Evolutionary conservation across 2,329 filamentous ascomycete genomes (phyloP), one percentile per base, ranked within the genome.

Genomic region (Alternaria sp.): DNA sequence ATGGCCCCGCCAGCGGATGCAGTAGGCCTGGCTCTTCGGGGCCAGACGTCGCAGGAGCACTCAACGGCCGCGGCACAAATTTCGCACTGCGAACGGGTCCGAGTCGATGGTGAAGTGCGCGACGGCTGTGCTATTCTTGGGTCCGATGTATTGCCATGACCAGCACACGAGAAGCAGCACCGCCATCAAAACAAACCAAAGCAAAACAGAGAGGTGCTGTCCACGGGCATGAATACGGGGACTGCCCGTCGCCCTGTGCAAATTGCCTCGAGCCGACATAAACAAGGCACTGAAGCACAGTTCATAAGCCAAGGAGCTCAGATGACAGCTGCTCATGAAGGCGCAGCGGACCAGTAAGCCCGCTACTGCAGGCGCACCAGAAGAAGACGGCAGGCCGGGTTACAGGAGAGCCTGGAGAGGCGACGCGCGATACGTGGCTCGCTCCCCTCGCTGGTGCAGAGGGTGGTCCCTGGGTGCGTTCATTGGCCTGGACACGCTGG

Each of bases 341-440:
- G 65, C 63, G 59, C 63, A 65, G 65, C 58, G 29, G 49, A 41
- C 39, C 49, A 54, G 49, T 49, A 42, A 61, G 55, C 45, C 48
- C 37, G 34, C 58, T 64, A 60, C 60, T 64, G 61, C 61, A 64
- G 44, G 56, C 58, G 39, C 41, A 36, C 51, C 51, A 48, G 52
- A 61, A 55, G 51, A 57, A 60, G 37, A 39, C 45, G 54, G 58
- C 50, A 45, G 56, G 51, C 54, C 56, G 28, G 42, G 39, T 55
- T 56, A 52, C 45, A 53, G 29, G 9, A 52, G 40, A 33, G 45
- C 52, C 45, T 51, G 29, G 9, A 52, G 40, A 33, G 45, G 53
- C 40, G 52, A 46, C 45, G 14, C 21, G 48, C 56, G 58, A 62
- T 70, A 71, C 68, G 70, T 74, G 70, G 71, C 72, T 68, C 66